These are phyloP conservation scores for Mucor sp. DNA, from an alignment of 371 early-diverging fungal genomes.

Conservation along the genomic window DNA sequence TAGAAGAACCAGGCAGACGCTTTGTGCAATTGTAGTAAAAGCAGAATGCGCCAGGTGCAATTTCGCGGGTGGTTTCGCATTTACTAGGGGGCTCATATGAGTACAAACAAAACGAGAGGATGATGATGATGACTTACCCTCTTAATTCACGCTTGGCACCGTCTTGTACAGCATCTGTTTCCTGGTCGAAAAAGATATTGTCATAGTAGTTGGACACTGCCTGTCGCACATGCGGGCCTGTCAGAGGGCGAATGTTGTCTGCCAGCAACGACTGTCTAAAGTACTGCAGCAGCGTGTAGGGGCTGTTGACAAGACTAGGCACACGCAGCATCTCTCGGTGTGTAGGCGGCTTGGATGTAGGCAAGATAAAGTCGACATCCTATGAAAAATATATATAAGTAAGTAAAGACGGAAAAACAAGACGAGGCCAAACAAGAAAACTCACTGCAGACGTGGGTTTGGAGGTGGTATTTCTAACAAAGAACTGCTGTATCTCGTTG, in stretches of 20 bases:
- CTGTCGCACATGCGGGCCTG: constrained; percentile 61
- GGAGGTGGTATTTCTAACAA: constrained; percentile 67
- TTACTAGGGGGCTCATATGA: background rate
- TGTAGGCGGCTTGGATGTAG: constrained; percentile 48
- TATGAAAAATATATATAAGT: constrained; percentile 22
- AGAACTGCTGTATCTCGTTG: constrained; percentile 64
- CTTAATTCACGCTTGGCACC: background rate
- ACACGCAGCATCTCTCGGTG: constrained; percentile 48
- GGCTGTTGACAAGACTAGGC: constrained; percentile 59
- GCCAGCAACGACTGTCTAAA: constrained; percentile 65
- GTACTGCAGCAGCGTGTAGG: constrained; percentile 61
- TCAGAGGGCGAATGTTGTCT: constrained; percentile 53
- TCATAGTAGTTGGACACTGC: constrained; percentile 46
- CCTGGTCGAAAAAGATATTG: constrained; percentile 10
- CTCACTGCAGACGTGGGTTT: constrained; percentile 69
- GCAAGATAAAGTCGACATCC: constrained; percentile 72
- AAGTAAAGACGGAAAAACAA: background rate
- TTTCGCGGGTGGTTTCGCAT: constrained; percentile 9
- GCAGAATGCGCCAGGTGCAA: constrained; percentile 27
- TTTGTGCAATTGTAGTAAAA: constrained; percentile 54
- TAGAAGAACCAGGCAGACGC: constrained; percentile 40
- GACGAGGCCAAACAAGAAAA: too few species aligned
- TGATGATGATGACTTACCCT: background rate
- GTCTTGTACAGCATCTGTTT: constrained; percentile 10
- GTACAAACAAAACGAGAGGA: background rate